These are phyloP conservation scores for Meredithiella fracta DNA, from an alignment of 2,329 filamentous ascomycete genomes.

Conservation along the genomic window DNA sequence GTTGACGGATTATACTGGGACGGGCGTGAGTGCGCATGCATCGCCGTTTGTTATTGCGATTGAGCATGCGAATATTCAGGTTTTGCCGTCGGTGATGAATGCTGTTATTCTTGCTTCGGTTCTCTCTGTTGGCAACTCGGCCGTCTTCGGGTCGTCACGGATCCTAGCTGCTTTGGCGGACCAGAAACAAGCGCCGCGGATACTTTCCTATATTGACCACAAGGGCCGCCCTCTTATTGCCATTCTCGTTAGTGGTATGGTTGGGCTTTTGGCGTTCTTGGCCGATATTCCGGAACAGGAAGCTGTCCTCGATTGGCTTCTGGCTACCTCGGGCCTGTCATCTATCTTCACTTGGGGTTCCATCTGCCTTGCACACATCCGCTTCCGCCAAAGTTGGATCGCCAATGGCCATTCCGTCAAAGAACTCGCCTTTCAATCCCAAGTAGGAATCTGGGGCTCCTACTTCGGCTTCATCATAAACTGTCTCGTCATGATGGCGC, in stretches of 20 bases:
- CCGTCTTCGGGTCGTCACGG: conserved; percentile 79
- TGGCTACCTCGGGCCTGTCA: conserved; percentile 53
- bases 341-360: conserved; percentile 66
- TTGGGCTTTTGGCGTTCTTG: conserved; percentile 66
- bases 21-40: conserved; percentile 49
- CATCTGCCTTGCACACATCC: conserved; percentile 82
- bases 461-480: conserved; percentile 69
- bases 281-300: conserved; percentile 39
- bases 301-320: conserved; percentile 58
- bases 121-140: conserved; percentile 78
- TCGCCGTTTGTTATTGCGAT: conserved; percentile 93
- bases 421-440: conserved; percentile 67
- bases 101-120: conserved; percentile 85
- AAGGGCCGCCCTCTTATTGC: conserved; percentile 63
- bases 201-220: conserved; percentile 68
- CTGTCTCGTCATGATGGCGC: conserved; percentile 55
- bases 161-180: conserved; percentile 82
- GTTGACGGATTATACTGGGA: conserved; percentile 23
- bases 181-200: conserved; percentile 62
- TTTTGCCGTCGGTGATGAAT: conserved; percentile 81
- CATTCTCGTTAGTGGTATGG: conserved; percentile 46
- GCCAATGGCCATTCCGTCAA: conserved; percentile 50
- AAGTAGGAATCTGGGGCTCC: conserved; percentile 63
- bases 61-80: conserved; percentile 61
- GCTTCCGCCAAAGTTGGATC: conserved; percentile 71